Percentiles rank a stretch among this genome's conserved stretches.
Conservation (phyloP, 495 filamentous ascomycete species). For the Lichina pygmaea region DNA sequence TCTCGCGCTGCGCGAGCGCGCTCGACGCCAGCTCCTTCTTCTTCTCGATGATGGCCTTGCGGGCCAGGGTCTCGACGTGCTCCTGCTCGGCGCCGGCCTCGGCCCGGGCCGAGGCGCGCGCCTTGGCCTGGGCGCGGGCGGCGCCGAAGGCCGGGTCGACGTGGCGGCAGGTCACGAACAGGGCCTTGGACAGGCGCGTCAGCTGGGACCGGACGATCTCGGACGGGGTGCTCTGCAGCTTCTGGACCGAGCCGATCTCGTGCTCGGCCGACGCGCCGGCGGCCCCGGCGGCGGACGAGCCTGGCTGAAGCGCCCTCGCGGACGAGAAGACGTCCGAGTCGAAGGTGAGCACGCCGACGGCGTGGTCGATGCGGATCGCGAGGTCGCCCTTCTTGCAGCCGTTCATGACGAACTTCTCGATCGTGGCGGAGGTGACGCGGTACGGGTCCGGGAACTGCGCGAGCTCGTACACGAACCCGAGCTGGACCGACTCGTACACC, state of each 20-base stretch:
- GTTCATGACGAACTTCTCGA: constrained; percentile 99
- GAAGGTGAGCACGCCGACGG: constrained; percentile 80
- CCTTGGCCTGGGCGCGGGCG: constrained; percentile 49
- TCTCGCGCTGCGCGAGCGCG: constrained; percentile 60
- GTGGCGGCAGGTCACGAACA: constrained; percentile 82
- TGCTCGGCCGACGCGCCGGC: constrained; percentile 53
- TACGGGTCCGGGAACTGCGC: constrained; percentile 93
- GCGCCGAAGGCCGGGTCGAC: constrained; percentile 75
- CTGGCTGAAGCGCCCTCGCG: constrained; percentile 70
- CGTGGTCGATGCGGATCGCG: constrained; percentile 86
- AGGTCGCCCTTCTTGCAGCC: constrained; percentile 98
- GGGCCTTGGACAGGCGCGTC: constrained; percentile 65
- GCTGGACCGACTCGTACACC: constrained; percentile 93
- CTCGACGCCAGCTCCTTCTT: constrained; percentile 84
- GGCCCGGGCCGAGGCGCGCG: constrained; percentile 52
- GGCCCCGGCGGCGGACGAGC: constrained; percentile 27
- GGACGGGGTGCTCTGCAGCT: constrained; percentile 86
- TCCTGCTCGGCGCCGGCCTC: constrained; percentile 73
- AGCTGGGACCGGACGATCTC: constrained; percentile 94
- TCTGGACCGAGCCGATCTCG: constrained; percentile 66
- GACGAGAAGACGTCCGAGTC: constrained; percentile 97
- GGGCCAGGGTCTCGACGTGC: constrained; percentile 63
- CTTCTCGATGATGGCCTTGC: constrained; percentile 79
- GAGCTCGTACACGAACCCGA: constrained; percentile 77
- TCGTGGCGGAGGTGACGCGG: constrained; percentile 70